These are phyloP conservation scores for Trichoderma parareesei DNA, from an alignment of 495 filamentous ascomycete species.

Conservation along the genomic window DNA sequence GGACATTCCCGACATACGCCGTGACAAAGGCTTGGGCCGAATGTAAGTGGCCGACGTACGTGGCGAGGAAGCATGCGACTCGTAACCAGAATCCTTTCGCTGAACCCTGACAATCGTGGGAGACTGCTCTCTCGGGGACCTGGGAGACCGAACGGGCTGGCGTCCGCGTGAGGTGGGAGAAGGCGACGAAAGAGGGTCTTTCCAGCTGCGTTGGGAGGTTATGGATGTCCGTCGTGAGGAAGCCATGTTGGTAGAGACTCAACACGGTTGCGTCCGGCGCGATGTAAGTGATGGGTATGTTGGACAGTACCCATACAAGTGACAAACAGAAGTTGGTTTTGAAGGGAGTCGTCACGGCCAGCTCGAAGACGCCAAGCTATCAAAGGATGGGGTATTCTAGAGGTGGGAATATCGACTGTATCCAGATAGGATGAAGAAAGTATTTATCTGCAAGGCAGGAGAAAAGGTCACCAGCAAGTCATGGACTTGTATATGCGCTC, in stretches of 20 bases:
- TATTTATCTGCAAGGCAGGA: not conserved
- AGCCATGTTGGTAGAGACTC: not conserved
- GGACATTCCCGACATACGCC: slow-evolving; percentile 19
- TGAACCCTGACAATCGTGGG: slow-evolving; percentile 27
- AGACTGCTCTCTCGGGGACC: slow-evolving; percentile 15
- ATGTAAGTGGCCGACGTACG: slow-evolving; percentile 16
- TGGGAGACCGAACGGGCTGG: slow-evolving; percentile 12
- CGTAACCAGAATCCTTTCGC: slow-evolving; percentile 44
- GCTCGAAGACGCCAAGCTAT: not conserved
- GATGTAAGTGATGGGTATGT: not conserved
- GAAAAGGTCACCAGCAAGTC: not conserved
- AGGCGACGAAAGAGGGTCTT: not conserved
- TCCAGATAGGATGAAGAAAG: not conserved
- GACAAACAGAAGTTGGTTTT: not conserved
- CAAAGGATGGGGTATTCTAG: not conserved
- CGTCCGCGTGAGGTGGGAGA: not conserved
- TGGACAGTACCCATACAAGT: not conserved
- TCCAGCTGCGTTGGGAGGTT: not conserved
- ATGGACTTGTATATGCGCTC: not conserved
- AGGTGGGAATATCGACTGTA: not conserved
- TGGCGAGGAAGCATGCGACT: slow-evolving; percentile 28
- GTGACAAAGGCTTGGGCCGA: slow-evolving; percentile 1
- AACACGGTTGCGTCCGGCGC: not conserved
- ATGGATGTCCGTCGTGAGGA: not conserved
- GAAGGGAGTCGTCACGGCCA: not conserved